These are phyloP conservation scores for Ganoderma multipileum DNA, from an alignment of 1,284 basidiomycete species.

Conservation along the genomic window DNA sequence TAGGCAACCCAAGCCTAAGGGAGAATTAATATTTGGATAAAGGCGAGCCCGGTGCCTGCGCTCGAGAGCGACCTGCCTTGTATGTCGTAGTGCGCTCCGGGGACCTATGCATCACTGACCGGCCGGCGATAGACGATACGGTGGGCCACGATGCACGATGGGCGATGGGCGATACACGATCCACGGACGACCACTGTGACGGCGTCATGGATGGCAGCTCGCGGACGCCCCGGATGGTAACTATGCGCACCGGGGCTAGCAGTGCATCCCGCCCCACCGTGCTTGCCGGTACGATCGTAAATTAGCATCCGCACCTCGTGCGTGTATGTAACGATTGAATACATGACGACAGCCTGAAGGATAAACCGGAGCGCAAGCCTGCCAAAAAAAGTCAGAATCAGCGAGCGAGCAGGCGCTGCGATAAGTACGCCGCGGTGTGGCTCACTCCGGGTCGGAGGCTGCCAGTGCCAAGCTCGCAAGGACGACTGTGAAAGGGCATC, in stretches of 20 bases:
- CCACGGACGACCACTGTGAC: background rate
- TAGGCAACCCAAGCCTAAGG: no score
- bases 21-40: no score
- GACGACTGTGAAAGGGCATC: background rate
- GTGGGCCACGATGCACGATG: background rate
- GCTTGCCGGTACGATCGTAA: background rate
- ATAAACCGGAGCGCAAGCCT: background rate
- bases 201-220: background rate
- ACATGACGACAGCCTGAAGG: background rate
- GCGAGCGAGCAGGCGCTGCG: background rate
- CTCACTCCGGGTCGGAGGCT: background rate
- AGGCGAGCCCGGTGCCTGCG: background rate
- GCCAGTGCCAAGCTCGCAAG: background rate
- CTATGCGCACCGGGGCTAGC: background rate
- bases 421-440: background rate
- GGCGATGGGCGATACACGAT: background rate
- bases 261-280: background rate
- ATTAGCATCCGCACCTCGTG: background rate
- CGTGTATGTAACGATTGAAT: background rate
- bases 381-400: background rate
- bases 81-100: conserved; percentile 10
- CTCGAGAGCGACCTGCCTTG: background rate
- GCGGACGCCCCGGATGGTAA: conserved; percentile 4
- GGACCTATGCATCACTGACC: conserved; percentile 9
- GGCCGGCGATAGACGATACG: background rate